Evolutionary conservation across 108 stramenopile genomes (phyloP).

Genomic region (Discostella stelligeroides): DNA sequence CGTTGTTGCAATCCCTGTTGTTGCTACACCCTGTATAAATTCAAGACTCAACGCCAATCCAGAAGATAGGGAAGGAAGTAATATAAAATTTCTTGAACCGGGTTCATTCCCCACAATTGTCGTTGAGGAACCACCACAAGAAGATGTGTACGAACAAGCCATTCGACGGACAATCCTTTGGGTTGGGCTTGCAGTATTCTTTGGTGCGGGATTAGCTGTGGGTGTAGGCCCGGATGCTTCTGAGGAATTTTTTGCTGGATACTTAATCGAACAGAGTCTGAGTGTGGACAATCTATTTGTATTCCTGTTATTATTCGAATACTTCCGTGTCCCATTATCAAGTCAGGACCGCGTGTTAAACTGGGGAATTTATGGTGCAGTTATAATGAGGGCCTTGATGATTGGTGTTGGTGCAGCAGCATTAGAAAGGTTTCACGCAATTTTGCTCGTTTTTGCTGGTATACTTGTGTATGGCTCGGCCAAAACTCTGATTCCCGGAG

Average conservation of each 20-base stretch:
- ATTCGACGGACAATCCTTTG: slow-evolving; percentile 71
- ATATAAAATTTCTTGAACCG: slow-evolving; percentile 14
- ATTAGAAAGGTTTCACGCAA: slow-evolving; percentile 81
- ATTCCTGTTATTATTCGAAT: slow-evolving; percentile 88
- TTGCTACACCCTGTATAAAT: not conserved
- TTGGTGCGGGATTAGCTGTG: slow-evolving; percentile 56
- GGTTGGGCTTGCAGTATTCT: slow-evolving; percentile 68
- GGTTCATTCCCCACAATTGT: slow-evolving; percentile 37
- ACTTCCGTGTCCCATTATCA: slow-evolving; percentile 76
- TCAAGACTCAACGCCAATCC: too few species aligned
- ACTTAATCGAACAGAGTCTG: slow-evolving; percentile 86
- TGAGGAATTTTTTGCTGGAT: slow-evolving; percentile 89
- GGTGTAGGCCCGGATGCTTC: slow-evolving; percentile 42
- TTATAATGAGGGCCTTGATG: slow-evolving; percentile 93
- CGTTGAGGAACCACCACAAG: slow-evolving; percentile 30
- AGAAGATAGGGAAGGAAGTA: slow-evolving; percentile 8
- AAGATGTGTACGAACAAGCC: slow-evolving; percentile 60
- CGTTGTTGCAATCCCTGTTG: not conserved
- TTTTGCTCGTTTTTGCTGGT: slow-evolving; percentile 87
- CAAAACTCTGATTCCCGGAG: slow-evolving; percentile 70
- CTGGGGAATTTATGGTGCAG: slow-evolving; percentile 88
- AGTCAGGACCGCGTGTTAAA: slow-evolving; percentile 81
- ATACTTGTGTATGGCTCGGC: slow-evolving; percentile 80
- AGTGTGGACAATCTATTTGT: slow-evolving; percentile 93
- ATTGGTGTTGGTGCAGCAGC: slow-evolving; percentile 92